Evolutionary conservation across 441 rosid genomes (phyloP), one percentile per base, ranked within the genome.

Genomic region (Erodium chrysanthum): DNA sequence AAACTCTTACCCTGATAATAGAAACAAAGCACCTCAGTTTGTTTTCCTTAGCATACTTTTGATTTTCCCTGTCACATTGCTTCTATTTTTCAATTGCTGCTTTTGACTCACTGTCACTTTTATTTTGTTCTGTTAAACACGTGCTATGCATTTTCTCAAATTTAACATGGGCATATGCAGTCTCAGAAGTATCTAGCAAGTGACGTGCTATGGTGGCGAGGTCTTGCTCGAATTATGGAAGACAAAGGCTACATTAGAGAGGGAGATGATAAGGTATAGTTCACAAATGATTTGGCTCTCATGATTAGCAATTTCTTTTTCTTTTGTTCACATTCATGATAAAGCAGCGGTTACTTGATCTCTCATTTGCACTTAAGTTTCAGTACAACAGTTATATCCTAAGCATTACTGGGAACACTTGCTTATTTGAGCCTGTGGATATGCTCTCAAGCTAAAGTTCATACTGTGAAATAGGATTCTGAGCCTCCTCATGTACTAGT

Each of bases 151-250:
- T 17, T 18, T 54, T 17, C 42, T 18, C 60, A 18, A 54, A 54
- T 54, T 54, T 54, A 54, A 15, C 18, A 76, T 73, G 78, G 72
- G 54, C 44, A 66, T 56, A 4, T 73, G 75, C 80, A 90, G 98
- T 83, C 84, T 25, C 79, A 71, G 44, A 84, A 83, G 44, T 85
- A 77, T 75, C 71, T 75, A 72, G 82, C 84, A 56, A 84, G 71
- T 40, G 87, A 88, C 78, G 74, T 68, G 61, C 64, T 87, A 48
- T 92, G 98, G 96, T 92, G 96, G 96, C 87, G 67, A 77, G 96
- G 98, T 74, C 88, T 92, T 74, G 88, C 89, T 64, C 90, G 96
- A 66, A 80, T 86, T 65, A 70, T 92, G 87, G 96, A 90, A 84
- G 75, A 69, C 46, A 76, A 82, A 78, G 95, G 92, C 46, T 92